Conservation (phyloP, 1,284 basidiomycete species). For the Thelephora terrestris region DNA sequence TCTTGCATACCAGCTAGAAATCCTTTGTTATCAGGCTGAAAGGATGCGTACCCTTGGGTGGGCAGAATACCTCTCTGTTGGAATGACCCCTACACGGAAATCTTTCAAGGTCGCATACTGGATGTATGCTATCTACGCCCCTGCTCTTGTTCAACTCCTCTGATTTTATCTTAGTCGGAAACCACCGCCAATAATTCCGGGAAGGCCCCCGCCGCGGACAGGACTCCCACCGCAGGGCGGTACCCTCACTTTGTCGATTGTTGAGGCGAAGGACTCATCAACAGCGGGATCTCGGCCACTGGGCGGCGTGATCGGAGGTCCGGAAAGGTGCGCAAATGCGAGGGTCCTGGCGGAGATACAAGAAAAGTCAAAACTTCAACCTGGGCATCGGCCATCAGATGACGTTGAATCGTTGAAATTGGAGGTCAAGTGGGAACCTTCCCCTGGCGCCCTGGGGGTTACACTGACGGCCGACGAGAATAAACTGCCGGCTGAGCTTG, state of each 20-base stretch:
- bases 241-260: conserved; percentile 39
- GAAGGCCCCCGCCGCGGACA: conserved; percentile 24
- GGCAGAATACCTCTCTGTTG: conserved; percentile 58
- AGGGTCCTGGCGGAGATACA: conserved; percentile 53
- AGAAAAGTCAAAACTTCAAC: conserved; percentile 44
- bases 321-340: conserved; percentile 26
- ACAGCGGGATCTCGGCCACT: conserved; percentile 3
- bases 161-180: conserved; percentile 31
- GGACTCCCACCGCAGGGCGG: conserved; percentile 51
- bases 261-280: conserved; percentile 27
- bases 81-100: conserved; percentile 55
- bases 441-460: conserved; percentile 47
- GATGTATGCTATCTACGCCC: conserved; percentile 42
- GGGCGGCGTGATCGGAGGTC: neutral
- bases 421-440: conserved; percentile 59
- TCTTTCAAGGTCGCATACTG: conserved; percentile 63
- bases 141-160: conserved; percentile 1
- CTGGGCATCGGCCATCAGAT: conserved; percentile 45
- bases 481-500: conserved; percentile 28
- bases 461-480: conserved; percentile 34
- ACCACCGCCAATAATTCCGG: conserved; percentile 25
- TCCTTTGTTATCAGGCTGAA: conserved; percentile 70
- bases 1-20: conserved; percentile 75
- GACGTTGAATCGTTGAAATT: conserved; percentile 52
- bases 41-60: conserved; percentile 70